phyloP scores from a whole-genome alignment of 164 flowering plant genomes.

The Vitis rotundifolia region DNA sequence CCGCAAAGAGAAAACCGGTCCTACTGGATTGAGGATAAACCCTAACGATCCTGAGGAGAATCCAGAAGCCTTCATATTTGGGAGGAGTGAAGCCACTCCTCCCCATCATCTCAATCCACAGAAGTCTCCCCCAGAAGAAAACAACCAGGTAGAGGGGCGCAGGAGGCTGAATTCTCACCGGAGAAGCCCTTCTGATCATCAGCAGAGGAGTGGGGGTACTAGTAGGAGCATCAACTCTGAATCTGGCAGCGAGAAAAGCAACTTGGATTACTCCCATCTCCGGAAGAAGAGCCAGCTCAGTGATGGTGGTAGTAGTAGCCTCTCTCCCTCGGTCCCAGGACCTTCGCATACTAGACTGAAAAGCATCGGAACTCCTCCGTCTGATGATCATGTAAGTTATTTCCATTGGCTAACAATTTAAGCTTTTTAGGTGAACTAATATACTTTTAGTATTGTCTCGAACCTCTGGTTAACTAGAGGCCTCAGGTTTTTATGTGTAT shows the following conservation, averaged over 20 bases:
- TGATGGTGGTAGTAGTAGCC: slow-evolving; percentile 23
- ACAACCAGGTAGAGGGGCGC: slow-evolving; percentile 2
- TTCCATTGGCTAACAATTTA: background rate
- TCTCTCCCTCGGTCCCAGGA: slow-evolving; percentile 14
- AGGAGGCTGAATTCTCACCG: slow-evolving; percentile 10
- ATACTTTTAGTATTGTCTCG: no score
- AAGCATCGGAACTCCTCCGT: slow-evolving; percentile 18
- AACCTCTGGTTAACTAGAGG: no score
- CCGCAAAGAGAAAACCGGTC: slow-evolving; percentile 37
- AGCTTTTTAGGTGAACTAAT: no score
- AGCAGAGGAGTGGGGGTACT: slow-evolving; percentile 15
- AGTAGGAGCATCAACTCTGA: slow-evolving; percentile 24
- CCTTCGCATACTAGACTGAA: slow-evolving; percentile 13
- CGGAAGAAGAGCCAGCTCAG: slow-evolving; percentile 14
- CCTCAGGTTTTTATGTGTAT: background rate
- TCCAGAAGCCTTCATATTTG: slow-evolving; percentile 44
- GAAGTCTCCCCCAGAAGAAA: slow-evolving; percentile 6
- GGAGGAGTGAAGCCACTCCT: slow-evolving; percentile 5
- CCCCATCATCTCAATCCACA: slow-evolving; percentile 7
- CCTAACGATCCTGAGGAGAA: slow-evolving; percentile 77
- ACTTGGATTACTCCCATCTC: slow-evolving; percentile 31
- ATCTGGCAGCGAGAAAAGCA: slow-evolving; percentile 34
- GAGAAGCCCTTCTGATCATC: background rate
- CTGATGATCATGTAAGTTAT: slow-evolving; percentile 36
- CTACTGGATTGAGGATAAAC: slow-evolving; percentile 36